Evolutionary conservation across 2,329 filamentous ascomycete species (phyloP).

Genomic region (Diaporthe destruens): DNA sequence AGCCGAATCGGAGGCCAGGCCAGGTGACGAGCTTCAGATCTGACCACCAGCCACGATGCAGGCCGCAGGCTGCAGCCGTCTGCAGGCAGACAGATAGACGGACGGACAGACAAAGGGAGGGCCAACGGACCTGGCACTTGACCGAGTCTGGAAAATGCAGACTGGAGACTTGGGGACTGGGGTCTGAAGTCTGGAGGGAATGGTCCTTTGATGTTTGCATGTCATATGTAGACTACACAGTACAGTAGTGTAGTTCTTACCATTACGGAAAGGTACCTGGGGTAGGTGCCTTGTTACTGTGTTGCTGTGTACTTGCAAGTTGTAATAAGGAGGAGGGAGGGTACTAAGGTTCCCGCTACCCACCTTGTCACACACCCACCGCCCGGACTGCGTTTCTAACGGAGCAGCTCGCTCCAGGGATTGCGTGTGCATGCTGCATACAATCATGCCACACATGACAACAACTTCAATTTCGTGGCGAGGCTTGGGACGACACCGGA

Average conservation of each 20-base stretch:
- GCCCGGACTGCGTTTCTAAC: constrained; percentile 21
- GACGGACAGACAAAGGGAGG: no score
- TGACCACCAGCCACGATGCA: constrained; percentile 10
- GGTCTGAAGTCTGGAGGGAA: no score
- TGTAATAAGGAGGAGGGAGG: no score
- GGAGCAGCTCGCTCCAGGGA: constrained; percentile 23
- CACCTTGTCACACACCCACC: not conserved
- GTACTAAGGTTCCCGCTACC: not conserved
- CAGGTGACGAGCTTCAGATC: not conserved
- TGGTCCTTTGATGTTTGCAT: not conserved
- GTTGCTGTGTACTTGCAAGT: no score
- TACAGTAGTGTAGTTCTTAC: no score
- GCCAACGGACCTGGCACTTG: constrained; percentile 12
- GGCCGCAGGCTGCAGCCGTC: constrained; percentile 2
- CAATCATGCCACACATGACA: constrained; percentile 32
- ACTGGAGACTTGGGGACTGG: no score
- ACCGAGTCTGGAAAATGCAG: not conserved
- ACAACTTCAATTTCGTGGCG: constrained; percentile 25
- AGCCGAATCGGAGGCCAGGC: constrained; percentile 3
- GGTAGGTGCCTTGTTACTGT: no score
- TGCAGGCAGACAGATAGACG: constrained; percentile 11
- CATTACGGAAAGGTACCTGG: not conserved
- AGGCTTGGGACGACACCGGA: constrained; percentile 12
- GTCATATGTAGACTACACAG: not conserved
- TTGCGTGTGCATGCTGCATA: constrained; percentile 22